Percentiles rank a stretch among this genome's conserved stretches.
Evolutionary conservation across 257 asterid genomes (phyloP).

Genomic region (Salvia miltiorrhiza): DNA sequence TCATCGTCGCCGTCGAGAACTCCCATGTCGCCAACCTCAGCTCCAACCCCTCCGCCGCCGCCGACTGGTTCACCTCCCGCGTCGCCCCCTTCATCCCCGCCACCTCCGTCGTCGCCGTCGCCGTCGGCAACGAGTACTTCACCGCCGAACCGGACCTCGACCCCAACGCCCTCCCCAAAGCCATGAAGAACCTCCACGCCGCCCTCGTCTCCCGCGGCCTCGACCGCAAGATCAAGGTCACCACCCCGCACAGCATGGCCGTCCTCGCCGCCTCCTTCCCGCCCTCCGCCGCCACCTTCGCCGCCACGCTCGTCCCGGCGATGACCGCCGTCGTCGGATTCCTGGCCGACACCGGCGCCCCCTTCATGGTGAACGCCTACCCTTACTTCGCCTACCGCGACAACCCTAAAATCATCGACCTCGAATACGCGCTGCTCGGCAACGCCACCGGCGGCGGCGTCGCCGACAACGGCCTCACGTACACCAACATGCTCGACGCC

Average conservation of each 20-base stretch:
- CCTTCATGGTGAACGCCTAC: conserved; percentile 66
- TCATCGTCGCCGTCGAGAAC: conserved; percentile 57
- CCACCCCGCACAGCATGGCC: conserved; percentile 68
- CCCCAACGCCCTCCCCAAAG: conserved; percentile 41
- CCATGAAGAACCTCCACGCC: conserved; percentile 53
- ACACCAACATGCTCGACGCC: conserved; percentile 60
- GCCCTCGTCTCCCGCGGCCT: conserved; percentile 40
- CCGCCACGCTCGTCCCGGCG: conserved; percentile 44
- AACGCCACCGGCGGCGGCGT: conserved; percentile 39
- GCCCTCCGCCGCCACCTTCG: conserved; percentile 59
- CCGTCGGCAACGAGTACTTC: conserved; percentile 65
- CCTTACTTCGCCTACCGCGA: conserved; percentile 67
- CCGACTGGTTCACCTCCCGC: conserved; percentile 47
- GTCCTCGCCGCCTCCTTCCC: conserved; percentile 67
- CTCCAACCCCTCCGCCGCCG: conserved; percentile 36
- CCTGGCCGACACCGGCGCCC: conserved; percentile 45
- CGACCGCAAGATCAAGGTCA: conserved; percentile 56
- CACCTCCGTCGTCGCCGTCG: conserved; percentile 50
- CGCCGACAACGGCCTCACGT: conserved; percentile 39
- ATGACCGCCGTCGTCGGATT: conserved; percentile 53
- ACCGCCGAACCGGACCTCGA: conserved; percentile 46
- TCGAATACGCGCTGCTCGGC: conserved; percentile 49
- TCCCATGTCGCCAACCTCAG: conserved; percentile 41
- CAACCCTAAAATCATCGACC: conserved; percentile 31
- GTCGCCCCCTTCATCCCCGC: conserved; percentile 56